A percentile compares a stretch with the other conserved stretches of the same genome.
phyloP scores from a whole-genome alignment of 176 grass and related monocot species.

The Ensete glaucum region DNA sequence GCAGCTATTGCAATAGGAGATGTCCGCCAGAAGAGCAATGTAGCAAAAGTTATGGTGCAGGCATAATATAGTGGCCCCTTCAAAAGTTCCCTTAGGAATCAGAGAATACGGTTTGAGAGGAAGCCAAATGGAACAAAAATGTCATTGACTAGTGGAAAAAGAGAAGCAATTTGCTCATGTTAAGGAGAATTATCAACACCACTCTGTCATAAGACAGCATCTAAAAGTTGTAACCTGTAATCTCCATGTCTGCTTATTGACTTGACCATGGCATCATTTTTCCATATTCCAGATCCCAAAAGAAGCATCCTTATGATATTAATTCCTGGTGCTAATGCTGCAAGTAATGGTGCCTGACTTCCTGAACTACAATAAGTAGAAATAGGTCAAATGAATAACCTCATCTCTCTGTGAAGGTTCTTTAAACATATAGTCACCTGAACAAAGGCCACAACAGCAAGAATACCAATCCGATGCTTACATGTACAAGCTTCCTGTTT shows the following conservation, averaged over 20 bases:
- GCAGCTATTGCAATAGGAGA: conserved; percentile 66
- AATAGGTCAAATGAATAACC: neutral
- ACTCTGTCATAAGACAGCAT: neutral
- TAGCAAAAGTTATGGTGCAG: conserved; percentile 57
- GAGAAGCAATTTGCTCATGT: neutral
- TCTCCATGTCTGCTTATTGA: conserved; percentile 75
- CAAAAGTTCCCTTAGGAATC: conserved; percentile 54
- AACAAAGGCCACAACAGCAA: conserved; percentile 75
- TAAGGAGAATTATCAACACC: neutral
- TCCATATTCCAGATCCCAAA: conserved; percentile 54
- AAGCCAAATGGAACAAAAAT: neutral
- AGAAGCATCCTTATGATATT: conserved; percentile 68
- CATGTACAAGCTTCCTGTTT: conserved; percentile 71
- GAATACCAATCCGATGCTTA: conserved; percentile 47
- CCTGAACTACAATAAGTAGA: conserved; percentile 32
- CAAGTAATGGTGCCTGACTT: conserved; percentile 52
- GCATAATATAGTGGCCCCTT: conserved; percentile 77
- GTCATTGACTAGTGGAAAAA: neutral
- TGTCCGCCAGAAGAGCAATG: conserved; percentile 62
- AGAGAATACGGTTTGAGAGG: neutral
- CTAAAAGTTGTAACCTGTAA: conserved; percentile 32
- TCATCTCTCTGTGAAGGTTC: neutral
- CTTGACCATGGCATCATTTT: conserved; percentile 75
- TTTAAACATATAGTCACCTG: conserved; percentile 36
- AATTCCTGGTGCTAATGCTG: conserved; percentile 31